Evolutionary conservation across 805 yeast species (phyloP).

Genomic region (Yarrowia sp.): DNA sequence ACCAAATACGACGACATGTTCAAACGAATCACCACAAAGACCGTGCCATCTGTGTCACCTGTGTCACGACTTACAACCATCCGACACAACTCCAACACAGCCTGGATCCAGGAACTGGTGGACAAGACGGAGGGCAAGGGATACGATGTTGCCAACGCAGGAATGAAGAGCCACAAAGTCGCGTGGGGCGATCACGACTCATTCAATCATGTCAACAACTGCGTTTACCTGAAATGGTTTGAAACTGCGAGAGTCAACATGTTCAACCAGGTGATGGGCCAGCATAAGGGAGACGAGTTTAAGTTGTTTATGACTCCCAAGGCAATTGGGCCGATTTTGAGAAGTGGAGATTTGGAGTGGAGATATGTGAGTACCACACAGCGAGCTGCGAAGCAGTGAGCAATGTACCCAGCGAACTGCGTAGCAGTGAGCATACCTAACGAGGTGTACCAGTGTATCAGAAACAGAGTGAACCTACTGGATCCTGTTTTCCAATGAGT

Average conservation of each 20-base stretch:
- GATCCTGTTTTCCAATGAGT: too few species aligned
- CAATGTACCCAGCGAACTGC: not conserved
- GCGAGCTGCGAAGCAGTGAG: not conserved
- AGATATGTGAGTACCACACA: constrained; percentile 30
- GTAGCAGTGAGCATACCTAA: not conserved
- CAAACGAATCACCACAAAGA: not conserved
- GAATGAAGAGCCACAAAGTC: constrained; percentile 30
- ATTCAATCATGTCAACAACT: constrained; percentile 38
- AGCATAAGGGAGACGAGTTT: constrained; percentile 27
- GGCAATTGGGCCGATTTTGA: constrained; percentile 37
- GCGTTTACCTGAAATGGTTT: constrained; percentile 37
- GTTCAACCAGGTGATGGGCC: constrained; percentile 27
- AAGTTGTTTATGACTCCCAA: constrained; percentile 29
- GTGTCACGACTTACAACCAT: not conserved
- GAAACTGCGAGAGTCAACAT: constrained; percentile 36
- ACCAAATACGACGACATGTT: too few species aligned
- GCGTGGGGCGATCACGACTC: constrained; percentile 36
- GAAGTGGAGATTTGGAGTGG: constrained; percentile 37
- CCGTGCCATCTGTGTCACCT: not conserved
- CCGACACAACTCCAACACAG: constrained; percentile 13
- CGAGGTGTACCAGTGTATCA: too few species aligned
- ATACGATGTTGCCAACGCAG: constrained; percentile 28
- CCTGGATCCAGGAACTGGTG: constrained; percentile 32
- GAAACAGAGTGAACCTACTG: too few species aligned
- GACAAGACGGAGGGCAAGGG: constrained; percentile 32